Conservation (phyloP, 2,329 filamentous ascomycete genomes). For the Decorospora gaudefroyi region DNA sequence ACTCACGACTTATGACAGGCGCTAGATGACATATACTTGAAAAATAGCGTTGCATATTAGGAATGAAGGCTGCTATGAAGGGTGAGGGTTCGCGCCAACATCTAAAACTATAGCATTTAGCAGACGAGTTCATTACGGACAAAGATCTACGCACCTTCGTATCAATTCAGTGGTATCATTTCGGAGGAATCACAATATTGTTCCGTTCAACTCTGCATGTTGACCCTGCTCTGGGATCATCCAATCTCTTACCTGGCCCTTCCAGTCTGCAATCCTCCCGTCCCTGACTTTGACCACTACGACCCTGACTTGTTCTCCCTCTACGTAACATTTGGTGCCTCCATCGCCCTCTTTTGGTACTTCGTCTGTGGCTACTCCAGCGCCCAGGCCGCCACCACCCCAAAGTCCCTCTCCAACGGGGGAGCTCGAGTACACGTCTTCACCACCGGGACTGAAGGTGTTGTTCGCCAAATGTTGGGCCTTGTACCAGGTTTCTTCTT, state of each 20-base stretch:
- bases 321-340: constrained; percentile 69
- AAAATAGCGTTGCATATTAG: too few species aligned
- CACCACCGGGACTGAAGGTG: constrained; percentile 65
- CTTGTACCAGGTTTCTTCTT: constrained; percentile 84
- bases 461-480: constrained; percentile 88
- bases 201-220: constrained; percentile 4
- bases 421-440: constrained; percentile 36
- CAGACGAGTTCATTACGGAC: not conserved
- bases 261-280: constrained; percentile 91
- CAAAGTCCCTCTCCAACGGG: constrained; percentile 49
- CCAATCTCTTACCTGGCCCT: constrained; percentile 89
- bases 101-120: too few species aligned
- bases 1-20: too few species aligned
- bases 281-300: constrained; percentile 83
- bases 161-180: not conserved
- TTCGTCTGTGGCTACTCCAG: constrained; percentile 49
- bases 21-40: too few species aligned
- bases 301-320: constrained; percentile 81
- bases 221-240: too few species aligned
- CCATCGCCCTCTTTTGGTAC: constrained; percentile 47
- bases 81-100: too few species aligned
- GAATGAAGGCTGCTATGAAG: too few species aligned
- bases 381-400: constrained; percentile 53
- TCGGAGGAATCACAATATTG: not conserved
- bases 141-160: not conserved